phyloP scores from a whole-genome alignment of 306 rosid genomes.

The Fagus crenata region DNA sequence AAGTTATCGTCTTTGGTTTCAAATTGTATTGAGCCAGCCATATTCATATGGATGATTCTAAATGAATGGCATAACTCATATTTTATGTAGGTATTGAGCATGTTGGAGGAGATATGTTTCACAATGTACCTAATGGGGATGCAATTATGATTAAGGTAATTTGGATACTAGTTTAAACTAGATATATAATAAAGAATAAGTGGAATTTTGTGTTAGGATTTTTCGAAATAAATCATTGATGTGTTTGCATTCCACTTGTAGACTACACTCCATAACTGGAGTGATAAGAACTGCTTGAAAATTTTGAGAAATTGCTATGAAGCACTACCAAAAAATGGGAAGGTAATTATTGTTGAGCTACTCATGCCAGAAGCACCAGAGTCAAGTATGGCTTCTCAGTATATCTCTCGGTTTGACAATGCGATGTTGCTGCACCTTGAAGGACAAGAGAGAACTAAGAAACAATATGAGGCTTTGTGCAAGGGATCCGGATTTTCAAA shows the following conservation, averaged over 20 bases:
- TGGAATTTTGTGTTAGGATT: no score
- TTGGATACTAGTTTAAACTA: background rate
- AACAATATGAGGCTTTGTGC: no score
- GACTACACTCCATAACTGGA: conserved; percentile 20
- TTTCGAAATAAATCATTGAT: background rate
- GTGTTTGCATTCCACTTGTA: background rate
- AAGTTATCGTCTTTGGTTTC: background rate
- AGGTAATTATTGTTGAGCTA: conserved; percentile 12
- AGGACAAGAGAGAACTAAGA: conserved; percentile 8
- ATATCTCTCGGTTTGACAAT: conserved; percentile 3
- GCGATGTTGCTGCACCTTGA: background rate
- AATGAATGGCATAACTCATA: background rate
- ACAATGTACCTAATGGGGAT: no score
- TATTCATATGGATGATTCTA: no score
- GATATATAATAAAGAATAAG: no score
- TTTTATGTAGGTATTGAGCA: conserved; percentile 14
- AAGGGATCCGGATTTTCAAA: no score
- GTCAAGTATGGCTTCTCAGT: background rate
- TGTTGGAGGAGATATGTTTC: no score
- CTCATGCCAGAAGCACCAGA: no score
- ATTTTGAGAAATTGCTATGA: conserved; percentile 18
- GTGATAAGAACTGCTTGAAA: conserved; percentile 21
- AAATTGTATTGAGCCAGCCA: no score
- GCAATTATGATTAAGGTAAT: conserved; percentile 18
- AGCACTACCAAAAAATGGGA: conserved; percentile 25